A percentile compares a stretch with the other conserved stretches of the same genome.
These are phyloP conservation scores for Clausena lansium DNA, from an alignment of 345 rosid genomes.

Conservation along the genomic window DNA sequence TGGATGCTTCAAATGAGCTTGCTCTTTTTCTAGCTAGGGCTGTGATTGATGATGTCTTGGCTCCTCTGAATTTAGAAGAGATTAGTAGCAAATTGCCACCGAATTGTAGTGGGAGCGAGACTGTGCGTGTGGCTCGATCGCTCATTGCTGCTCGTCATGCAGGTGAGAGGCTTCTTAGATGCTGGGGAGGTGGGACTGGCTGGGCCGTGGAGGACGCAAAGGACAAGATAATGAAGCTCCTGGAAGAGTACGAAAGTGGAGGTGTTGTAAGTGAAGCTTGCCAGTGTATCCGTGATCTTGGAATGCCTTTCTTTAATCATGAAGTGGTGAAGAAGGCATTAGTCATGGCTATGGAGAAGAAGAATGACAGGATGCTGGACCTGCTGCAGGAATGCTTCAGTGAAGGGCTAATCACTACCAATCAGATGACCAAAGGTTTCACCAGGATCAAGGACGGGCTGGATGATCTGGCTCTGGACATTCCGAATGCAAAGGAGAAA, in stretches of 20 bases:
- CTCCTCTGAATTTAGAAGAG: constrained; percentile 88
- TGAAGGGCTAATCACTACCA: constrained; percentile 88
- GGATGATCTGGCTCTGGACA: constrained; percentile 93
- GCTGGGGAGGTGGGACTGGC: constrained; percentile 99
- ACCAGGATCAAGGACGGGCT: constrained; percentile 82
- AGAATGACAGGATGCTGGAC: constrained; percentile 82
- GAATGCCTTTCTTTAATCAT: constrained; percentile 97
- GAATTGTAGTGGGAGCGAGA: constrained; percentile 82
- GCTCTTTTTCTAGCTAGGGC: constrained; percentile 96
- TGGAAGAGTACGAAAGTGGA: constrained; percentile 90
- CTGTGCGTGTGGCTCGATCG: constrained; percentile 70
- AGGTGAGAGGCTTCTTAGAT: constrained; percentile 93
- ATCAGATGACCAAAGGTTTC: constrained; percentile 94
- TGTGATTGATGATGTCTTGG: constrained; percentile 92
- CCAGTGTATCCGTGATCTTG: constrained; percentile 93
- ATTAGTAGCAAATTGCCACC: constrained; percentile 71
- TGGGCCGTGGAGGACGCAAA: constrained; percentile 99
- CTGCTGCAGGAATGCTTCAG: constrained; percentile 80
- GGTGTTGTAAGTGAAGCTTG: constrained; percentile 94
- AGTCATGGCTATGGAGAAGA: constrained; percentile 99
- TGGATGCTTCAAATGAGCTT: constrained; percentile 97
- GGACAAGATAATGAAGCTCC: constrained; percentile 90
- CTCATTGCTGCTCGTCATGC: constrained; percentile 93
- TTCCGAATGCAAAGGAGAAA: constrained; percentile 89
- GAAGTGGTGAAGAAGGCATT: constrained; percentile 99